Conservation (phyloP, 257 asterid genomes). For the Rubia yunnanensis region DNA sequence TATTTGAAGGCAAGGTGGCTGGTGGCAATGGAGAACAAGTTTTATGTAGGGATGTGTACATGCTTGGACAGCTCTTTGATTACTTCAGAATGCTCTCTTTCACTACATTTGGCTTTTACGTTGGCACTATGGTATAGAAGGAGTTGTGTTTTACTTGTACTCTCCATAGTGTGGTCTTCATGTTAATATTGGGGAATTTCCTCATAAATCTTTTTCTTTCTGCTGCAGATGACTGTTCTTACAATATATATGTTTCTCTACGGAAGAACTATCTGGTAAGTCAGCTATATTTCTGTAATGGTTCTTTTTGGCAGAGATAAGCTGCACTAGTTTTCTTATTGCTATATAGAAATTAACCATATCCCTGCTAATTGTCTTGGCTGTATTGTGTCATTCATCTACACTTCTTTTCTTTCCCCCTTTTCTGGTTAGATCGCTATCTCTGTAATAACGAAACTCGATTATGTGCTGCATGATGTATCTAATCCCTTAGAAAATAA, state of each 20-base stretch:
- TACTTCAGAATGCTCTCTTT: slow-evolving; percentile 95
- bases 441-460: neutral
- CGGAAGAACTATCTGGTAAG: slow-evolving; percentile 96
- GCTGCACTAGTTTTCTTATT: neutral
- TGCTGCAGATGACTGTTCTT: slow-evolving; percentile 94
- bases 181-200: slow-evolving; percentile 14
- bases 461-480: too few relatives aligned
- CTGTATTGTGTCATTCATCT: neutral
- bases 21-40: slow-evolving; percentile 99
- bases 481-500: too few relatives aligned
- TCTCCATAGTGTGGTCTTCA: slow-evolving; percentile 3
- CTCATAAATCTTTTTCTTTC: slow-evolving; percentile 16
- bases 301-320: neutral
- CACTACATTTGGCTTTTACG: slow-evolving; percentile 92
- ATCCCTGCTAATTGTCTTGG: neutral
- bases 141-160: neutral
- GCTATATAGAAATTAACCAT: neutral
- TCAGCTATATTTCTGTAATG: neutral
- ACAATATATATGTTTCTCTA: slow-evolving; percentile 80
- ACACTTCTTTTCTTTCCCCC: neutral
- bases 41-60: slow-evolving; percentile 91
- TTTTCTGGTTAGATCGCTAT: neutral
- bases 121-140: slow-evolving; percentile 85
- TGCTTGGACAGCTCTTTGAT: slow-evolving; percentile 93
- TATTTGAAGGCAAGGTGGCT: slow-evolving; percentile 97